Evolutionary conservation across 2,329 filamentous ascomycete genomes (phyloP).

Genomic region (Leptoxyphium fumago): DNA sequence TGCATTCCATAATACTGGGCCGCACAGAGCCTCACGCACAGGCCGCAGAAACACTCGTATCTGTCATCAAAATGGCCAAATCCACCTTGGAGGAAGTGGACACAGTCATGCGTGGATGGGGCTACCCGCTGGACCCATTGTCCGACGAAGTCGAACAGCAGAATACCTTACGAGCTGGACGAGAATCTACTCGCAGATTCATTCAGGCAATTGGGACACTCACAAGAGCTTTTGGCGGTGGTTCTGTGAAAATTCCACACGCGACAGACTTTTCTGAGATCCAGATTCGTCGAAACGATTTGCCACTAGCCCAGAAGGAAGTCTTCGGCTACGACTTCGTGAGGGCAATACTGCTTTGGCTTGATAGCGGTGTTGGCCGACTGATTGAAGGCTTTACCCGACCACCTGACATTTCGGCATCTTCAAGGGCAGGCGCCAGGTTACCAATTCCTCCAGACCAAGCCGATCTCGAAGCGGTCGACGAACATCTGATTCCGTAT

Average conservation of each 20-base stretch:
- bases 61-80: constrained; percentile 22
- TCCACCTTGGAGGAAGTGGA: constrained; percentile 41
- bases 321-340: constrained; percentile 51
- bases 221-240: constrained; percentile 39
- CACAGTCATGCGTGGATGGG: constrained; percentile 39
- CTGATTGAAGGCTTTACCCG: constrained; percentile 43
- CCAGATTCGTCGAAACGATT: constrained; percentile 26
- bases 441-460: constrained; percentile 36
- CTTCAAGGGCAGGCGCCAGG: constrained; percentile 21
- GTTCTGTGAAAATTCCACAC: constrained; percentile 8
- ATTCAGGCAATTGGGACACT: constrained; percentile 47
- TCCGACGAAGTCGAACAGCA: constrained; percentile 39
- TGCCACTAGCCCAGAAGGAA: constrained; percentile 24
- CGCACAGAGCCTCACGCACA: constrained; percentile 16
- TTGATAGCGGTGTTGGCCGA: constrained; percentile 42
- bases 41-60: constrained; percentile 15
- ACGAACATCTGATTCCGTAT: constrained; percentile 44
- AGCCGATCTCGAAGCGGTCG: constrained; percentile 38
- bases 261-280: constrained; percentile 13
- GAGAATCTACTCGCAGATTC: constrained; percentile 43
- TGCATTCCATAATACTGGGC: constrained; percentile 42
- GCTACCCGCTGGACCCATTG: constrained; percentile 43
- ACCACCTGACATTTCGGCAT: constrained; percentile 21
- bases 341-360: constrained; percentile 47
- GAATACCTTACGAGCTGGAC: constrained; percentile 39